Percentiles rank a stretch among this genome's conserved stretches.
phyloP scores from a whole-genome alignment of 139 green algal genomes.

The Chlorella sp. region DNA sequence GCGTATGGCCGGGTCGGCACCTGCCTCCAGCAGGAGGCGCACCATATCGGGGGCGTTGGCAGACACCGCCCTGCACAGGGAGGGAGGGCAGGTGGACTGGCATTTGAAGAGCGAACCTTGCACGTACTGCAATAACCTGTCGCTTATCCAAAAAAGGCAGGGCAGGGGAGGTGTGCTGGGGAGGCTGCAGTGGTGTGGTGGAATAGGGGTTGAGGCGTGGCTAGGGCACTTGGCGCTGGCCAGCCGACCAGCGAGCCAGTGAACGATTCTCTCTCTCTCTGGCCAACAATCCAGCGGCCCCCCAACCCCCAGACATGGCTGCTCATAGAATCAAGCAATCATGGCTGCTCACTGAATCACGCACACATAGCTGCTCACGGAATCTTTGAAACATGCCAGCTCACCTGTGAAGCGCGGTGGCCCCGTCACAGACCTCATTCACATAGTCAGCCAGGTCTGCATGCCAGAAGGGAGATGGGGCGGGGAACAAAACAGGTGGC shows the following conservation, averaged over 20 bases:
- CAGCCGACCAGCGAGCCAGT: neutral
- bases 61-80: constrained; percentile 3
- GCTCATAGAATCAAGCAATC: too few relatives aligned
- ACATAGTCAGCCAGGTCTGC: constrained; percentile 23
- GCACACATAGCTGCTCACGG: too few relatives aligned
- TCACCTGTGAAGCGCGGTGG: constrained; percentile 27
- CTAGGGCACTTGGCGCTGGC: neutral
- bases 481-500: neutral
- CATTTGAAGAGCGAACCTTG: too few relatives aligned
- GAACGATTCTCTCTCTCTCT: too few relatives aligned
- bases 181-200: too few relatives aligned
- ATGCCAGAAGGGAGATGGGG: neutral
- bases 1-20: constrained; percentile 2
- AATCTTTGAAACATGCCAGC: neutral
- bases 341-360: too few relatives aligned
- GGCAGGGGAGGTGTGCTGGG: neutral
- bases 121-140: too few relatives aligned
- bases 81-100: too few relatives aligned
- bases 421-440: constrained; percentile 15
- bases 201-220: neutral
- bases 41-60: neutral
- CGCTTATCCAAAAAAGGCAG: too few relatives aligned
- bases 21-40: constrained; percentile 20
- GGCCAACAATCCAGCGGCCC: too few relatives aligned
- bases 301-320: too few relatives aligned